Evolutionary conservation across 2,329 filamentous ascomycete species (phyloP).

Genomic region (Lachnellula subtilissima): DNA sequence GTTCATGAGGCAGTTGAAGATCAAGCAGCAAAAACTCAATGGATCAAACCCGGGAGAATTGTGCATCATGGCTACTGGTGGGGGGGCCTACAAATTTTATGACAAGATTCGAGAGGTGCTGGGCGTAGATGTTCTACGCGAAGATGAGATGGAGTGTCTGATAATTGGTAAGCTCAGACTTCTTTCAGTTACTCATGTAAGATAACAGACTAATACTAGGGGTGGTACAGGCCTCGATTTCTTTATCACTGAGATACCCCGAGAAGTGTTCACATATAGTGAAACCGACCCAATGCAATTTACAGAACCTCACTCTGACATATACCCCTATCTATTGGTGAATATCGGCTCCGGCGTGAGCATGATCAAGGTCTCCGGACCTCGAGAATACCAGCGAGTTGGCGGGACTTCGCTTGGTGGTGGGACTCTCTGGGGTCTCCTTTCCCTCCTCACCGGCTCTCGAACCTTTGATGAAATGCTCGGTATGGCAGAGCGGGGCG

Average conservation of each 20-base stretch:
- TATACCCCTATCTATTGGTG: slow-evolving; percentile 95
- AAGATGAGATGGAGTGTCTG: slow-evolving; percentile 98
- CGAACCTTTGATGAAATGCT: slow-evolving; percentile 98
- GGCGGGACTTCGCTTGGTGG: slow-evolving; percentile 93
- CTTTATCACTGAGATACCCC: slow-evolving; percentile 96
- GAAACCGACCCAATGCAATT: slow-evolving; percentile 90
- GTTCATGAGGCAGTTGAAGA: slow-evolving; percentile 81
- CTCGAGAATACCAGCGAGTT: slow-evolving; percentile 80
- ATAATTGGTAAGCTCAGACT: slow-evolving; percentile 66
- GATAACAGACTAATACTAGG: not conserved
- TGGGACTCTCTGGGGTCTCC: slow-evolving; percentile 93
- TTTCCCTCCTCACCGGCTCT: slow-evolving; percentile 88
- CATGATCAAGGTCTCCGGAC: slow-evolving; percentile 94
- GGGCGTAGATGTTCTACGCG: slow-evolving; percentile 80
- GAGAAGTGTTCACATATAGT: slow-evolving; percentile 95
- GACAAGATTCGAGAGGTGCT: slow-evolving; percentile 80
- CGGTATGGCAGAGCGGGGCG: slow-evolving; percentile 80
- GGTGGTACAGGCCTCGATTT: slow-evolving; percentile 73
- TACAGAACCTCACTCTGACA: slow-evolving; percentile 67
- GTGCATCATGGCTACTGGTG: slow-evolving; percentile 92
- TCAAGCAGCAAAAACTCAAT: slow-evolving; percentile 73
- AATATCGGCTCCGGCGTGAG: slow-evolving; percentile 97
- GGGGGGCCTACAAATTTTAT: slow-evolving; percentile 95
- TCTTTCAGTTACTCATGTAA: not conserved
- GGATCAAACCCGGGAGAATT: slow-evolving; percentile 67